phyloP scores from a whole-genome alignment of 768 basidiomycete species.

The Boletus insuetus region DNA sequence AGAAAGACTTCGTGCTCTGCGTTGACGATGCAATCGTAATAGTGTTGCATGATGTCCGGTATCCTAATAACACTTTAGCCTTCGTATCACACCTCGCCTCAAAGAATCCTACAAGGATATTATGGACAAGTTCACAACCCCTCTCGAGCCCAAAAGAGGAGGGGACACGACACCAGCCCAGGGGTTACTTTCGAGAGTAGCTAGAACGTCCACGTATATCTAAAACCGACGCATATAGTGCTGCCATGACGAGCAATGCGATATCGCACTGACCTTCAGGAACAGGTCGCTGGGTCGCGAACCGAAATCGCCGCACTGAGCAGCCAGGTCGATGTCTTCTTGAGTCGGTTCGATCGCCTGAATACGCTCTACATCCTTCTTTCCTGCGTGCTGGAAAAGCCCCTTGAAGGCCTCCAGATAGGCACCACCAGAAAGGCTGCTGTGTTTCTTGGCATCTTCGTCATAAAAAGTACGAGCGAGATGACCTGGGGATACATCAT shows the following conservation, averaged over 20 bases:
- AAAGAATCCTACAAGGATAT: constrained; percentile 46
- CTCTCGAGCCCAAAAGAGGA: constrained; percentile 57
- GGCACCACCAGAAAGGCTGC: constrained; percentile 14
- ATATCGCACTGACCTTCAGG: constrained; percentile 44
- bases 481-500: constrained; percentile 28
- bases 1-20: constrained; percentile 65
- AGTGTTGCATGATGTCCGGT: constrained; percentile 73
- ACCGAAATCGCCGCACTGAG: constrained; percentile 51
- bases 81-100: not conserved
- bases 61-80: constrained; percentile 38
- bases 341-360: constrained; percentile 27
- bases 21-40: constrained; percentile 56
- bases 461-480: constrained; percentile 41
- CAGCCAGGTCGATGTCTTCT: constrained; percentile 46
- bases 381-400: constrained; percentile 17
- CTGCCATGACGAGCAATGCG: not conserved
- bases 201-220: constrained; percentile 64
- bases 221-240: constrained; percentile 18
- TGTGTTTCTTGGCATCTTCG: constrained; percentile 25
- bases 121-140: constrained; percentile 60
- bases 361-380: constrained; percentile 18
- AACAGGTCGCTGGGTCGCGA: constrained; percentile 56
- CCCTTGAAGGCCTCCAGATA: constrained; percentile 20
- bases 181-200: constrained; percentile 53
- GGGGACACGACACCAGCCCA: constrained; percentile 59